Base-by-base conservation (phyloP, 1,139 yeast species). In the Blastobotrys proliferans region DNA sequence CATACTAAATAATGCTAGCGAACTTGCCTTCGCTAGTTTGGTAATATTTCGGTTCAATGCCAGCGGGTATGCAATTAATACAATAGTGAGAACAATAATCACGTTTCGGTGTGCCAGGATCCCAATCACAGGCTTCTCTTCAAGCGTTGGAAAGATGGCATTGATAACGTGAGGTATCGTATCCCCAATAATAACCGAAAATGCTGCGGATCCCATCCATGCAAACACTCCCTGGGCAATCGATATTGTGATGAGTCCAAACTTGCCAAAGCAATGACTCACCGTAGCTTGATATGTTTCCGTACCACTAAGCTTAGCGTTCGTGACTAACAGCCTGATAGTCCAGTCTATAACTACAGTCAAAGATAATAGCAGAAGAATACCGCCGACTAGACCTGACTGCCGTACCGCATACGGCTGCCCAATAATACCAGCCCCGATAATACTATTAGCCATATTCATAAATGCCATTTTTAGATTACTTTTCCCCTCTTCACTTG, bases 401-500 rank as follows among this genome's bases (percentile, higher is more conserved):
- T 87, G 85, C 43, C 75, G 70, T 54, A 90, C 79, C 0, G 97
- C 97, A 56, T 81, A 84, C 1, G 97, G 94, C 54, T 88, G 94
- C 1, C 97, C 96, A 35, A 90, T 87, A 40, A 92, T 86, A 1
- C 97, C 97, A 0, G 97, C 97, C 0, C 97, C 97, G 11, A 90
- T 70, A 47, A 88, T 90, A 13, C 66, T 83, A 63, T 90, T 90
- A 18, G 97, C 94, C 95, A 90, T 88, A 63, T 90, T 90, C 94
- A 90, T 85, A 57, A 90, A 88, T 10, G 97, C 97, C 88, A 84
- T 83, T 49, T 75, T 75, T 74, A 88, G 72, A 49, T 68, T 73
- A n/a, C 68, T 63, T 47, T 66, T 67, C 40, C 56, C 60, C 2
- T 77, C 68, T 36, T 72, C 61, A 16, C 53, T 55, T 20, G 62